Evolutionary conservation across 176 grass and related monocot species (phyloP), one percentile per base, ranked within the genome.

Genomic region (Eleusine indica): DNA sequence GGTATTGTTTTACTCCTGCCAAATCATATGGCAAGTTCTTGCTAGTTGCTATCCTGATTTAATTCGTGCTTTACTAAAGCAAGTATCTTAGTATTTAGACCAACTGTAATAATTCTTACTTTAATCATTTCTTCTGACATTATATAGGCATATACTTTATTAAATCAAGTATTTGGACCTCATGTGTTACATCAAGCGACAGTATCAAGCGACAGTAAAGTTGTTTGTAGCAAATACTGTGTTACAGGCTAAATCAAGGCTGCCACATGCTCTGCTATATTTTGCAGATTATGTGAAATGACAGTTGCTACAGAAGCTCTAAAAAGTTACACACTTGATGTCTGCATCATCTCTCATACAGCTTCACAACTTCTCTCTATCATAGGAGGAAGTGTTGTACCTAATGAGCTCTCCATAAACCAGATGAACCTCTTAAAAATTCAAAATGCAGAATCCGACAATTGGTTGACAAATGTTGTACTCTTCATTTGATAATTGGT

Each of bases 1-100:
- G 95, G 95, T 98, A 92, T 72, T n/a, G 14, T 79, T 41, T 71
- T 73, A 52, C 19, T 29, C 44, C 67, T 77, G 48, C 66, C 53
- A 38, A 38, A 10, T 77, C 75, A n/a, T 40, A 35, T 86, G 40
- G 16, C 73, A 60, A 66, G 29, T 9, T 29, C 68, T 80, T 66
- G 44, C 18, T 52, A 46, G 56, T 80, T 86, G 47, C 39, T 73
- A 53, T 22, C 37, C 25, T 89, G 1, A 37, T 73, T 83, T 28
- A 75, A 52, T 84, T 16, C 29, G 79, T 75, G 51, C 5, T 44
- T 16, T 10, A 28, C 64, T 9, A 32, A 51, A 75, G 39, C 25
- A 41, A 32, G 10, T 49, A 65, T 39, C 9, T 83, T 73, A 48
- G 14, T 65, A 18, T 82, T 47, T 63, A 63, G 37, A 46, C 15